phyloP scores from a whole-genome alignment of 495 filamentous ascomycete species.

The Copromyces sp. region DNA sequence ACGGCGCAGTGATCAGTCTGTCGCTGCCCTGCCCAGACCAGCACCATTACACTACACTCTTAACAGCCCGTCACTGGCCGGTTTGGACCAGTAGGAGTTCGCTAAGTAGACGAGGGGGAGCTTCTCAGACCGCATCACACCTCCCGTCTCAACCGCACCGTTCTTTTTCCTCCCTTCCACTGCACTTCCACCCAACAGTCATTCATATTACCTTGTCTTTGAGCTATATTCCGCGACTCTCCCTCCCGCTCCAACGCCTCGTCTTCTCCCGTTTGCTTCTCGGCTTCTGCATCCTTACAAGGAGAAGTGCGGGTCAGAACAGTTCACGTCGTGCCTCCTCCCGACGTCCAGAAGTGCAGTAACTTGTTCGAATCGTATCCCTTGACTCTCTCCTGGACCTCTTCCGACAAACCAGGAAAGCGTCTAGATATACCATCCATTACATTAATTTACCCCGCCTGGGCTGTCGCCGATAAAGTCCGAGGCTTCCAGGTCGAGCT shows the following conservation, averaged over 20 bases:
- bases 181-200: neutral
- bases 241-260: neutral
- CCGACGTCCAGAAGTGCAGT: neutral
- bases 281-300: neutral
- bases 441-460: neutral
- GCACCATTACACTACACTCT: too few relatives aligned
- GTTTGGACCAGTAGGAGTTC: neutral
- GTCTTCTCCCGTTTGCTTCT: neutral
- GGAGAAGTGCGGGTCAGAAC: neutral
- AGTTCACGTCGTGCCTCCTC: neutral
- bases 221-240: neutral
- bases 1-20: neutral
- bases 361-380: neutral
- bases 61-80: neutral
- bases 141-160: neutral
- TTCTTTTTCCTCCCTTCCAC: neutral
- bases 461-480: neutral
- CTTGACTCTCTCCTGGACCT: neutral
- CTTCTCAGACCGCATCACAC: constrained; percentile 4
- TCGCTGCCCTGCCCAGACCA: neutral
- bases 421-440: neutral
- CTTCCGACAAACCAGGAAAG: neutral
- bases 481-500: neutral
- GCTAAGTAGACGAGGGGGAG: neutral
- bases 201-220: neutral